phyloP scores from a whole-genome alignment of 371 early-diverging fungal species.

The Chytridiales sp. region DNA sequence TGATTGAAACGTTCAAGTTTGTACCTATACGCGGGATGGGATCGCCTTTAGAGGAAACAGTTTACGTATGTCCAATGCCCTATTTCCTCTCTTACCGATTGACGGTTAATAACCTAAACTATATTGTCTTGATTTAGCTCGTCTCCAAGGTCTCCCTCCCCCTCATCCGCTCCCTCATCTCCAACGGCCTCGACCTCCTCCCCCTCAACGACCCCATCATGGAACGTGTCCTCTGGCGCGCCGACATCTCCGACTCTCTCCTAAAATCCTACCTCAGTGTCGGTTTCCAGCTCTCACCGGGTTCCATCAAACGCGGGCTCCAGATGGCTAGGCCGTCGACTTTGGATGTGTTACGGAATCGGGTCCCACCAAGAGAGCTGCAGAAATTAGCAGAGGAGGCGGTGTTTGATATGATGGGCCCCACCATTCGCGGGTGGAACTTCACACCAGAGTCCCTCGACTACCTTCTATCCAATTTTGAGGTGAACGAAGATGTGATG shows the following conservation, averaged over 20 bases:
- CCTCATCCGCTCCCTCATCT: slow-evolving; percentile 26
- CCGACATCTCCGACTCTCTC: slow-evolving; percentile 30
- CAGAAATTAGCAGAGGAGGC: slow-evolving; percentile 37
- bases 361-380: slow-evolving; percentile 15
- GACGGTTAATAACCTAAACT: not conserved
- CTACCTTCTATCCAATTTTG: slow-evolving; percentile 29
- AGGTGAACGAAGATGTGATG: slow-evolving; percentile 34
- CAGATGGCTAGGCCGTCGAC: slow-evolving; percentile 35
- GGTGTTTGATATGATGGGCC: slow-evolving; percentile 46
- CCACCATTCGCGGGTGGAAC: slow-evolving; percentile 37
- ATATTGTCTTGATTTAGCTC: slow-evolving; percentile 6
- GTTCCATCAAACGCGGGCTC: slow-evolving; percentile 37
- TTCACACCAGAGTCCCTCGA: slow-evolving; percentile 37
- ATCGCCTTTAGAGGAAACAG: slow-evolving; percentile 41
- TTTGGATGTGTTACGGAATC: slow-evolving; percentile 25
- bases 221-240: slow-evolving; percentile 42
- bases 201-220: slow-evolving; percentile 42
- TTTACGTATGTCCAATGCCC: slow-evolving; percentile 37
- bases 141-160: slow-evolving; percentile 38
- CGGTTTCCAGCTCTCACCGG: slow-evolving; percentile 35
- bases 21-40: slow-evolving; percentile 38
- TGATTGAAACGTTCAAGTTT: slow-evolving; percentile 34
- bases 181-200: slow-evolving; percentile 38
- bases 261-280: slow-evolving; percentile 35
- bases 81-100: not conserved